Evolutionary conservation across 768 basidiomycete species (phyloP).

Genomic region (Termitomyces sp.): DNA sequence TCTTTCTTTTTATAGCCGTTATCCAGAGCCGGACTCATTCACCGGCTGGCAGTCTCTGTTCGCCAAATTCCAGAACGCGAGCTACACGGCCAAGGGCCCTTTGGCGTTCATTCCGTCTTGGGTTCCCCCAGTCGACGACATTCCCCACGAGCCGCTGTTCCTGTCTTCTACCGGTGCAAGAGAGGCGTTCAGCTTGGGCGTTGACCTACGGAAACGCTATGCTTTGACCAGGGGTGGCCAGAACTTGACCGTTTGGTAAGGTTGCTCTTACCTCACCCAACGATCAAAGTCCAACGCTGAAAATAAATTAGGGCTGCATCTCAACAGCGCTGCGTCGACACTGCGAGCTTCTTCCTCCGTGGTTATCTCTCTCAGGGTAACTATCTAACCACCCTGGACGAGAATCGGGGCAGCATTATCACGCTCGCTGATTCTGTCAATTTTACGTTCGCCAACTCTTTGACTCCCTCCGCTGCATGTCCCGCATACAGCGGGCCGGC

Average conservation of each 20-base stretch:
- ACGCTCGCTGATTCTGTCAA: conserved; percentile 35
- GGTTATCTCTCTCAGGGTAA: conserved; percentile 39
- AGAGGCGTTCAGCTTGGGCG: conserved; percentile 35
- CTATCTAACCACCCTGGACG: conserved; percentile 21
- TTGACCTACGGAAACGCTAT: conserved; percentile 31
- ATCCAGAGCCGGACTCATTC: conserved; percentile 34
- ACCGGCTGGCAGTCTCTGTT: conserved; percentile 31
- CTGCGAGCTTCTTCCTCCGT: conserved; percentile 30
- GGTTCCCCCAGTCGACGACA: conserved; percentile 33
- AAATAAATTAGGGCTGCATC: conserved; percentile 27
- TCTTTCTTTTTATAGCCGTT: conserved; percentile 22
- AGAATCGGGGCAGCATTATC: conserved; percentile 29
- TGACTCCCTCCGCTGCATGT: conserved; percentile 35
- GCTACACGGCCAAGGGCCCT: conserved; percentile 31
- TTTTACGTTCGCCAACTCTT: conserved; percentile 34
- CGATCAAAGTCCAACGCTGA: background rate
- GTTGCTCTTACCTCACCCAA: too few relatives aligned
- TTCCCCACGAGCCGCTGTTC: conserved; percentile 31
- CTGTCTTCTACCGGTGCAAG: conserved; percentile 31
- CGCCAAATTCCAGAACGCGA: conserved; percentile 33
- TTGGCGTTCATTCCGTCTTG: conserved; percentile 35
- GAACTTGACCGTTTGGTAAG: conserved; percentile 37
- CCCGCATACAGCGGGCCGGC: conserved; percentile 25
- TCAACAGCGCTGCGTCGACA: conserved; percentile 37
- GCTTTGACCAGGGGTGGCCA: conserved; percentile 31